Percentiles rank a stretch among this genome's conserved stretches.
These are phyloP conservation scores for Rhizoclosmatium globosum DNA, from an alignment of 192 early-diverging fungal species.

Conservation along the genomic window DNA sequence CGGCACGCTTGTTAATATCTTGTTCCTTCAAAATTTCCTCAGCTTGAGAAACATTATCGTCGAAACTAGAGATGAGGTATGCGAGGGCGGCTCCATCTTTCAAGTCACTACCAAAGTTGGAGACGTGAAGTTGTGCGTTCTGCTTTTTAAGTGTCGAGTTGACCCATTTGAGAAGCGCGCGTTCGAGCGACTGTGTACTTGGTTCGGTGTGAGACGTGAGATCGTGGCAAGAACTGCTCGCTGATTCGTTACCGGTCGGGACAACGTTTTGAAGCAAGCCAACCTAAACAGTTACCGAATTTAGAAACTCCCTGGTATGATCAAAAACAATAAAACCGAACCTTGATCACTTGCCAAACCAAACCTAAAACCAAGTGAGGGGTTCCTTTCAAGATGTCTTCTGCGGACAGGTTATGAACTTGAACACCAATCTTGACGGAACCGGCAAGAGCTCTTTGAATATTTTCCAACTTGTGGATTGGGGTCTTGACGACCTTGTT, in stretches of 20 bases:
- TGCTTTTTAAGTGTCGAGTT: constrained; percentile 29
- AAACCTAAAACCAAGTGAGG: constrained; percentile 42
- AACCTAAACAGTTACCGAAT: constrained; percentile 18
- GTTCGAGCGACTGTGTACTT: constrained; percentile 22
- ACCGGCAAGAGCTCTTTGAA: constrained; percentile 36
- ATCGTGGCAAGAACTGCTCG: constrained; percentile 3
- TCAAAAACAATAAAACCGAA: not conserved
- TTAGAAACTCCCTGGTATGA: not conserved
- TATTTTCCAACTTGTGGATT: constrained; percentile 41
- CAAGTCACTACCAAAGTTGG: constrained; percentile 44
- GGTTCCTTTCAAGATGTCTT: constrained; percentile 42
- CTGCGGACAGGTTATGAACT: constrained; percentile 42
- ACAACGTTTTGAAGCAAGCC: constrained; percentile 29
- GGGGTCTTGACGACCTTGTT: constrained; percentile 26
- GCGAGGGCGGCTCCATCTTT: constrained; percentile 35
- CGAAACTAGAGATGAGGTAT: constrained; percentile 36
- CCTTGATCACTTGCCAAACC: constrained; percentile 54
- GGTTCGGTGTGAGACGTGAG: constrained; percentile 18
- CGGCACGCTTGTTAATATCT: constrained; percentile 43
- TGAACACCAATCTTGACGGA: constrained; percentile 42
- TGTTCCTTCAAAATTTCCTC: constrained; percentile 29
- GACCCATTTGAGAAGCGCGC: constrained; percentile 42
- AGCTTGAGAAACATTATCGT: constrained; percentile 13
- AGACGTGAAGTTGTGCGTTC: constrained; percentile 6
- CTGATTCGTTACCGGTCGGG: constrained; percentile 1